Conservation (phyloP, 306 rosid species). For the Argentina anserina region DNA sequence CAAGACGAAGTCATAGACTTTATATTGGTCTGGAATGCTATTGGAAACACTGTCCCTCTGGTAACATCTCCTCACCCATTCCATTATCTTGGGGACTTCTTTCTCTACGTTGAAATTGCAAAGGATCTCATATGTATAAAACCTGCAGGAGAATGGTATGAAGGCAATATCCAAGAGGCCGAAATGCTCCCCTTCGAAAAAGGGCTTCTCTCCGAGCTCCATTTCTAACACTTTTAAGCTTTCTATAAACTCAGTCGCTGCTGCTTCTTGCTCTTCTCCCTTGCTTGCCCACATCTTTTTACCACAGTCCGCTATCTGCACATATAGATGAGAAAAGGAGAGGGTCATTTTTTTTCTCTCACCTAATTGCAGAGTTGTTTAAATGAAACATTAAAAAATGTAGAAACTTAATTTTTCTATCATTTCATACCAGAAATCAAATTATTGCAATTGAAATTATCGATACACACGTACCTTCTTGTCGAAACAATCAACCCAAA, state of each 20-base stretch:
- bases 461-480: not conserved
- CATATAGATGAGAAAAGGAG: not conserved
- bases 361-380: too few species aligned
- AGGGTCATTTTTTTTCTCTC: too few species aligned
- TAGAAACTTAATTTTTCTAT: not conserved
- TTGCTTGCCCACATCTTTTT: slow-evolving; percentile 16
- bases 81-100: slow-evolving; percentile 20
- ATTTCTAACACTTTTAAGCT: slow-evolving; percentile 11
- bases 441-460: not conserved
- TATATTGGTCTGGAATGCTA: slow-evolving; percentile 13
- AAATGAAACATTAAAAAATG: too few species aligned
- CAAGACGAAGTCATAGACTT: slow-evolving; percentile 10
- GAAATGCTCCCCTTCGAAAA: slow-evolving; percentile 21
- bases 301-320: slow-evolving; percentile 10
- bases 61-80: slow-evolving; percentile 27
- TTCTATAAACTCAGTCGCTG: slow-evolving; percentile 5
- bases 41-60: slow-evolving; percentile 24
- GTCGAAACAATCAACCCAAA: slow-evolving; percentile 10
- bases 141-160: slow-evolving; percentile 12
- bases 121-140: slow-evolving; percentile 9
- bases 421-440: not conserved
- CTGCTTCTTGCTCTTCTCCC: slow-evolving; percentile 21
- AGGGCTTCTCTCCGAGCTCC: slow-evolving; percentile 33
- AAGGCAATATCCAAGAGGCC: slow-evolving; percentile 27
- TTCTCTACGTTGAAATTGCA: slow-evolving; percentile 22